Evolutionary conservation across 2,329 filamentous ascomycete species (phyloP).

Genomic region (Fusarium sp.): DNA sequence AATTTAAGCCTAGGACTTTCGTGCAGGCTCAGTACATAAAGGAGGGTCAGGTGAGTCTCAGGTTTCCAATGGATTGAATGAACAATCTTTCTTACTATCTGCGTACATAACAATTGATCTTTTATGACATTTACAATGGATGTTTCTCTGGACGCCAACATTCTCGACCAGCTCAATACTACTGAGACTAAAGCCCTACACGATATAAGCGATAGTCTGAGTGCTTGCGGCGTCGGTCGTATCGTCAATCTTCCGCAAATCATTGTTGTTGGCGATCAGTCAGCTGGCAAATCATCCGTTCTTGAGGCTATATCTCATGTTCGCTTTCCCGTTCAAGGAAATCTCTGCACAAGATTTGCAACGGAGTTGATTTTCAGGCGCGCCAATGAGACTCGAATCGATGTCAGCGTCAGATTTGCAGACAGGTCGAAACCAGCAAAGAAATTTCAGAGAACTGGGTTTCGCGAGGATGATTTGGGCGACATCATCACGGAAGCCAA

Average conservation of each 20-base stretch:
- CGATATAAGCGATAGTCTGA: slow-evolving; percentile 64
- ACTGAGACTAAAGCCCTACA: slow-evolving; percentile 61
- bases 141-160: slow-evolving; percentile 15
- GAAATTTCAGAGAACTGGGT: slow-evolving; percentile 50
- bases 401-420: slow-evolving; percentile 58
- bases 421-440: slow-evolving; percentile 33
- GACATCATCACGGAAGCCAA: slow-evolving; percentile 65
- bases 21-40: neutral
- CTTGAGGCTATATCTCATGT: slow-evolving; percentile 73
- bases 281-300: slow-evolving; percentile 72
- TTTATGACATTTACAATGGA: slow-evolving; percentile 10
- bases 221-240: slow-evolving; percentile 59
- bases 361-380: slow-evolving; percentile 68
- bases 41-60: neutral
- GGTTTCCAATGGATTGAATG: neutral
- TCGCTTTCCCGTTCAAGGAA: slow-evolving; percentile 67
- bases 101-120: neutral
- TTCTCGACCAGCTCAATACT: slow-evolving; percentile 53
- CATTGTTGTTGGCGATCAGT: slow-evolving; percentile 70
- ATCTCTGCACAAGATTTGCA: slow-evolving; percentile 69
- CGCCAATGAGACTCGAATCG: slow-evolving; percentile 49
- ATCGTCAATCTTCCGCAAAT: slow-evolving; percentile 65
- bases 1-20: neutral
- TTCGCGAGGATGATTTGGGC: slow-evolving; percentile 56
- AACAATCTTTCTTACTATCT: neutral